Percentiles rank a stretch among this genome's conserved stretches.
Evolutionary conservation across 2,329 filamentous ascomycete genomes (phyloP).

Genomic region (Diaporthe sp.): DNA sequence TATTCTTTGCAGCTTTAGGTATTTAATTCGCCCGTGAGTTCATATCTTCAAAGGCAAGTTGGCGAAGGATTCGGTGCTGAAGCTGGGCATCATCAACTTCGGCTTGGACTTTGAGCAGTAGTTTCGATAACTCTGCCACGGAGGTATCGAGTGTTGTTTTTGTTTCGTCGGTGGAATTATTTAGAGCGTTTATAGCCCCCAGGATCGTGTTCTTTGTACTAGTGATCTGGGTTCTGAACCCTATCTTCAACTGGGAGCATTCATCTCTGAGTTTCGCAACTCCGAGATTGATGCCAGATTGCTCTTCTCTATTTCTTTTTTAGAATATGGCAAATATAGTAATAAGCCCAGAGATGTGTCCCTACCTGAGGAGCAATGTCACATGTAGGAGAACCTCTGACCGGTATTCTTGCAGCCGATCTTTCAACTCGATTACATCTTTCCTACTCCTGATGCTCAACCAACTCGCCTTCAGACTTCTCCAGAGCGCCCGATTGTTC

Average conservation of each 20-base stretch:
- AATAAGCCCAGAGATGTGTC: too few relatives aligned
- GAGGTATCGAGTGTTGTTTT: background rate
- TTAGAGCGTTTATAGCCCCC: background rate
- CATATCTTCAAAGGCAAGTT: background rate
- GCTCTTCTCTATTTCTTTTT: background rate
- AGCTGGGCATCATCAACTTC: background rate
- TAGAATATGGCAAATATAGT: background rate
- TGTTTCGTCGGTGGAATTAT: background rate
- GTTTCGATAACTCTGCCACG: background rate
- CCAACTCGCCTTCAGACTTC: constrained; percentile 39
- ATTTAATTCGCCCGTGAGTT: constrained; percentile 17
- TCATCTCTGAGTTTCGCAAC: background rate
- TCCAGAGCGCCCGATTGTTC: background rate
- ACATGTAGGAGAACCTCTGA: constrained; percentile 20
- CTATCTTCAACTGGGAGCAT: background rate
- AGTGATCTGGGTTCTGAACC: background rate
- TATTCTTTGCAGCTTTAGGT: constrained; percentile 39
- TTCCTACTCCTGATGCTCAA: constrained; percentile 41
- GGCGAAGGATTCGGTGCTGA: background rate
- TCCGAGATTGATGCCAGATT: background rate
- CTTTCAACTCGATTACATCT: constrained; percentile 40
- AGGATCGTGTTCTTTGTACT: background rate
- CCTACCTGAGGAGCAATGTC: background rate
- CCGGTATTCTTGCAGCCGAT: constrained; percentile 28
- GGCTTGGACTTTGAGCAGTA: background rate